Base-by-base conservation (phyloP, 148 eudicot genomes). In the Vaccinium macrocarpon region DNA sequence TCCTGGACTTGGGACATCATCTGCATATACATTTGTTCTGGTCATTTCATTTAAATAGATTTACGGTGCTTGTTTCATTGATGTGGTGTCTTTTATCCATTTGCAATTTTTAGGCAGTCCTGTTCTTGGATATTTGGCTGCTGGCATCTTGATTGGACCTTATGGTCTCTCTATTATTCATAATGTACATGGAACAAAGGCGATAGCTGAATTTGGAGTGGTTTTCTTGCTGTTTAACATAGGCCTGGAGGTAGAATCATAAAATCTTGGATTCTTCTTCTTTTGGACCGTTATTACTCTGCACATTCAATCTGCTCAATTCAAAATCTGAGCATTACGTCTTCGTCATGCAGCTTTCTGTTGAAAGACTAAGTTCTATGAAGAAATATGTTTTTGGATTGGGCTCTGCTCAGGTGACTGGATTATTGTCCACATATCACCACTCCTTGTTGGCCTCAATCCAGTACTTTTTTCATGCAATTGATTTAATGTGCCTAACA, bases 201-300 rank as follows among this genome's bases (percentile, higher is more conserved):
- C 99, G n/a, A 97, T 95, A 87, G 99, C 99, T 75, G 99, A 97
- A 86, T 97, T 97, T 83, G 99, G 98, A 86, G 99, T 97, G 72
- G 99, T 97, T 70, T 97, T 97, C 92, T 88, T 97, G 92, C 92
- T 97, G 68, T 97, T 97, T 82, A 97, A 97, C 86, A 97, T 97
- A 86, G 99, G 99, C 87, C 95, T 95, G 88, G 99, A 97, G 98
- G 99, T 97, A 86, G 74, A 86, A 70, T 74, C 59, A 51, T 84
- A 21, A 61, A 87, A 81, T 81, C 85, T 79, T 80, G 80, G 72
- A 82, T 71, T 75, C 73, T 21, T 73, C 61, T 35, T 78, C 35
- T 19, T 49, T 11, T 61, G 46, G 56, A 46, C 48, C 48, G 10
- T 53, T 75, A 23, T 71, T 77, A 42, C 68, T 50, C 59, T 46